Base-by-base conservation (phyloP, 1,284 basidiomycete species). In the Anthracocystis setariae region DNA sequence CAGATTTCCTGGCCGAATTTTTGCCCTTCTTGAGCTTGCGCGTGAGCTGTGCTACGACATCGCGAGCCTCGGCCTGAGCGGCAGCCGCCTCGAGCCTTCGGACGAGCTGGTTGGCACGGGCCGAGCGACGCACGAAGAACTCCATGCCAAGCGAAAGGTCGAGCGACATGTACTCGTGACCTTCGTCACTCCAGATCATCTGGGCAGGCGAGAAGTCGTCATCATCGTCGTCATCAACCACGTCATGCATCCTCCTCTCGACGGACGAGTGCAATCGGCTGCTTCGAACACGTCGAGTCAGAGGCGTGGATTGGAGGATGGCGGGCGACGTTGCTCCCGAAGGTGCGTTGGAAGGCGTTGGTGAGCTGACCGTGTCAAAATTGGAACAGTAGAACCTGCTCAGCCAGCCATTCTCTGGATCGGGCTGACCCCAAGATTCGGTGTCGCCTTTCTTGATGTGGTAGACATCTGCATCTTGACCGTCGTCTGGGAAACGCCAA, bases 401-500 rank as follows among this genome's bases (percentile, higher is more conserved):
- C 46, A 80, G 44, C 78, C 78, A 78, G 46, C 76, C 71, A 40
- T 77, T 75, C 40, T 80, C 77, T 3, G 68, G 71, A 25, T 80
- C 76, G 2, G 77, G 76, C 46, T 55, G 61, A 27, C 70, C 75
- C 74, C 77, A 78, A 5, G 60, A 70, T 10, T 66, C 58, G 39
- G 66, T 46, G 35, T 67, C 66, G 15, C 62, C 62, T 23, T 71
- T 52, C 46, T 66, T 66, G 57, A 65, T 69, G 37, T 70, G 47
- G 18, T 62, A 64, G 37, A 64, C 66, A 20, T 73, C 66, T 3
- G 64, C 75, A 24, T 73, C 73, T 39, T 76, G 61, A 40, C 77
- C 77, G 54, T 79, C 77, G 32, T 76, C 77, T 0, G 74, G 73
- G 57, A 77, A 79, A 24, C 77, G 61, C 77, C 77, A 79, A 20